Conservation (phyloP, 306 rosid genomes). For the Acmispon strigosus region DNA sequence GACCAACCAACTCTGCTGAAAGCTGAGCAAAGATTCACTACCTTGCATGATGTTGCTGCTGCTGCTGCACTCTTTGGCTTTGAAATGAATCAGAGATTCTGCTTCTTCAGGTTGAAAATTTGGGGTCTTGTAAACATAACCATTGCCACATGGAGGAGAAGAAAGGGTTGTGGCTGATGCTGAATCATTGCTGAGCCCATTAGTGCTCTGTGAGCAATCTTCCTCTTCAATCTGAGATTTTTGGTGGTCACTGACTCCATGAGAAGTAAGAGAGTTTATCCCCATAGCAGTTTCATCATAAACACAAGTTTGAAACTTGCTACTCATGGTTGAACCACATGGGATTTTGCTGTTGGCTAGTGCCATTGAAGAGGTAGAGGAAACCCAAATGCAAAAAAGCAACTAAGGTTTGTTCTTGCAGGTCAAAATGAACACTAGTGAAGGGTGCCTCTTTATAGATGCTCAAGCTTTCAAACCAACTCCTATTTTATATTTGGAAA, state of each 20-base stretch:
- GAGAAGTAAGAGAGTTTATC: not conserved
- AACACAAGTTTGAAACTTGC: constrained; percentile 22
- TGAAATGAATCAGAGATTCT: constrained; percentile 59
- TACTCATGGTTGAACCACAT: constrained; percentile 15
- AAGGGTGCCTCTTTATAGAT: constrained; percentile 41
- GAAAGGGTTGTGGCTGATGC: constrained; percentile 24
- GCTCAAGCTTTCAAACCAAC: constrained; percentile 21
- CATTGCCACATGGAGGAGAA: constrained; percentile 26
- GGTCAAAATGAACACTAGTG: constrained; percentile 15
- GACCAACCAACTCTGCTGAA: constrained; percentile 35
- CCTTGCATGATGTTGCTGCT: constrained; percentile 4
- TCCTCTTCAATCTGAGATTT: constrained; percentile 25
- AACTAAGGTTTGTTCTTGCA: not conserved
- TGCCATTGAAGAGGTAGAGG: constrained; percentile 35
- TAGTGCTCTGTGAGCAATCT: constrained; percentile 24
- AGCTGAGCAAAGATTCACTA: constrained; percentile 59
- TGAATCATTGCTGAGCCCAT: constrained; percentile 35
- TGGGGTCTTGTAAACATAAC: constrained; percentile 17
- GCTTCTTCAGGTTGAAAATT: constrained; percentile 31
- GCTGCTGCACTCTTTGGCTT: constrained; percentile 18
- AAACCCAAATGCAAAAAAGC: not conserved
- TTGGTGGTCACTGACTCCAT: constrained; percentile 19
- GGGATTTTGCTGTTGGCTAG: constrained; percentile 37
- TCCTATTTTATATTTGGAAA: not conserved
- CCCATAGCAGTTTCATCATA: not conserved